Evolutionary conservation across 192 early-diverging fungal species (phyloP).

Genomic region (Funneliformis mosseae): DNA sequence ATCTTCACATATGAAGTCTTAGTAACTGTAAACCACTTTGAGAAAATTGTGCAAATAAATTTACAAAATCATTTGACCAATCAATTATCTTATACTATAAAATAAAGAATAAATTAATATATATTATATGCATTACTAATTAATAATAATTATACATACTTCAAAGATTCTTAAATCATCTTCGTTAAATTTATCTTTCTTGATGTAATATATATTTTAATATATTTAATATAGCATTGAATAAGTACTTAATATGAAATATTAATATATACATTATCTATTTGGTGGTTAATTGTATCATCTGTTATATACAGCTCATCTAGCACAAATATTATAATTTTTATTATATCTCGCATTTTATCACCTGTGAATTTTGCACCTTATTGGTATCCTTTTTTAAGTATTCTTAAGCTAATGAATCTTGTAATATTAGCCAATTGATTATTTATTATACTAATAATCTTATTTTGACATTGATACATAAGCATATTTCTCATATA

Average conservation of each 20-base stretch:
- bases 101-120: neutral
- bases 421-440: neutral
- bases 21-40: neutral
- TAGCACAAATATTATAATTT: neutral
- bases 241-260: neutral
- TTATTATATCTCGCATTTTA: neutral
- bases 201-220: neutral
- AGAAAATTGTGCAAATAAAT: neutral
- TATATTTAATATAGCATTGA: neutral
- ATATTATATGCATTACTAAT: neutral
- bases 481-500: neutral
- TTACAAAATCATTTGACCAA: neutral
- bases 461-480: neutral
- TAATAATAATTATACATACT: neutral
- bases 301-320: neutral
- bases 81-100: neutral
- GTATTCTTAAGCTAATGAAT: neutral
- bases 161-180: neutral
- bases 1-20: neutral
- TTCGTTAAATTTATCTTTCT: neutral
- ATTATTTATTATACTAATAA: neutral
- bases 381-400: neutral
- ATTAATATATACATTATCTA: too few relatives aligned
- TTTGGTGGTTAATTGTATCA: too few relatives aligned
- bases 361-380: neutral